phyloP scores from a whole-genome alignment of 495 filamentous ascomycete species.

The Haplographium delicatum region DNA sequence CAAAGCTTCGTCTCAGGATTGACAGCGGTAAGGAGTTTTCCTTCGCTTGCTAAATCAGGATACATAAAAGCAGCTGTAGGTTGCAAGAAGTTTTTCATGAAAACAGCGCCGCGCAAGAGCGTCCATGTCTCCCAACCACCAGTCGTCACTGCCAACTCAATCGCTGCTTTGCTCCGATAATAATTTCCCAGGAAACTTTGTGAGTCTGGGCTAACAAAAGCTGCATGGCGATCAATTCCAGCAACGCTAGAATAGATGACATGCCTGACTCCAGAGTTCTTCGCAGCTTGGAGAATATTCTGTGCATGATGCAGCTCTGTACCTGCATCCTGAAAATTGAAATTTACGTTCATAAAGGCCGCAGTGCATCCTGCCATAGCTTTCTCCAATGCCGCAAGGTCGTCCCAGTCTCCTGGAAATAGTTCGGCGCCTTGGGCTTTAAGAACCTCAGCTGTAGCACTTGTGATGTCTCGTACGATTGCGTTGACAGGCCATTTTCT shows the following conservation, averaged over 20 bases:
- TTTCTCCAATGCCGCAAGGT: constrained; percentile 31
- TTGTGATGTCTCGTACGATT: constrained; percentile 34
- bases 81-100: constrained; percentile 31
- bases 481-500: constrained; percentile 35
- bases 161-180: constrained; percentile 31
- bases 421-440: constrained; percentile 34
- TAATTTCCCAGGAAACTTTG: constrained; percentile 16
- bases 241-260: constrained; percentile 32
- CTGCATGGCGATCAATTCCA: constrained; percentile 21
- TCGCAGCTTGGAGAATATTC: constrained; percentile 38
- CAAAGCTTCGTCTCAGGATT: constrained; percentile 25
- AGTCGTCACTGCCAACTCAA: constrained; percentile 33
- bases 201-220: constrained; percentile 19
- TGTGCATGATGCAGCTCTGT: constrained; percentile 34
- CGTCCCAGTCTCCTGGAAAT: constrained; percentile 36
- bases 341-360: constrained; percentile 44
- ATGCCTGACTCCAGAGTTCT: constrained; percentile 34
- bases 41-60: constrained; percentile 33
- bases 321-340: constrained; percentile 24
- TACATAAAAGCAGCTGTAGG: constrained; percentile 27
- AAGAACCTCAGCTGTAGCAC: constrained; percentile 32
- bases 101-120: constrained; percentile 41
- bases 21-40: constrained; percentile 25
- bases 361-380: constrained; percentile 36
- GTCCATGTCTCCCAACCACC: constrained; percentile 37